phyloP scores from a whole-genome alignment of 2,329 filamentous ascomycete genomes.

The Diaporthe sp. region DNA sequence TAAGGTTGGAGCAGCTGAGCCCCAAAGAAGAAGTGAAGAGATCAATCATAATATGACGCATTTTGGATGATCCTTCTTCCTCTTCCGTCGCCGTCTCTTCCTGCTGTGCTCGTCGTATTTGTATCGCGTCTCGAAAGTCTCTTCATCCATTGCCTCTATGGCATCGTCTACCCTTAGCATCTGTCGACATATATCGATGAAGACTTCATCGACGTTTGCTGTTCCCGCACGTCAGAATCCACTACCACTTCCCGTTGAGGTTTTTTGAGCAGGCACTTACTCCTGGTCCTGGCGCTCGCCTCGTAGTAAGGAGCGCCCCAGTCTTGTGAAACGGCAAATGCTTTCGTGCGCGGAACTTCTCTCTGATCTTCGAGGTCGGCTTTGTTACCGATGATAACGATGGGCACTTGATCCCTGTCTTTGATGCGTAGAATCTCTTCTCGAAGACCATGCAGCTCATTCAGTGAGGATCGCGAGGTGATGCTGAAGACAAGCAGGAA shows the following conservation, averaged over 20 bases:
- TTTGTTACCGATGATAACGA: constrained; percentile 95
- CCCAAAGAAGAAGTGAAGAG: constrained; percentile 2
- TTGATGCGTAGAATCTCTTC: constrained; percentile 95
- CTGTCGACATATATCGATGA: constrained; percentile 86
- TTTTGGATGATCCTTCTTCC: constrained; percentile 40
- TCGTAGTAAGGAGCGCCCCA: constrained; percentile 96
- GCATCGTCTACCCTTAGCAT: constrained; percentile 81
- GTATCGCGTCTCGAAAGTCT: constrained; percentile 37
- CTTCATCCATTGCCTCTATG: constrained; percentile 37
- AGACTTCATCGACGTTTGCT: constrained; percentile 92
- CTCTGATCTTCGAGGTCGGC: constrained; percentile 90
- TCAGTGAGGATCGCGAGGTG: constrained; percentile 85
- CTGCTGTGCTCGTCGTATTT: constrained; percentile 37
- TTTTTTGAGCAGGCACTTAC: constrained; percentile 55
- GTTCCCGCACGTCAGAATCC: constrained; percentile 45
- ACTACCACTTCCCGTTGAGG: background rate
- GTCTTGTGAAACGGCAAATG: constrained; percentile 86
- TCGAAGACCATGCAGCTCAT: constrained; percentile 83
- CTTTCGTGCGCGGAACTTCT: constrained; percentile 81
- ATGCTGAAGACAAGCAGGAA: constrained; percentile 95
- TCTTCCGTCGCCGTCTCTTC: constrained; percentile 37
- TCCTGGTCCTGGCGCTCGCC: constrained; percentile 84
- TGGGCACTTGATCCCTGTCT: constrained; percentile 85
- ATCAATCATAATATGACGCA: constrained; percentile 40
- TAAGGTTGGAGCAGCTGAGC: constrained; percentile 2